Conservation (phyloP, 371 early-diverging fungal genomes). For the Coemansia sp. region DNA sequence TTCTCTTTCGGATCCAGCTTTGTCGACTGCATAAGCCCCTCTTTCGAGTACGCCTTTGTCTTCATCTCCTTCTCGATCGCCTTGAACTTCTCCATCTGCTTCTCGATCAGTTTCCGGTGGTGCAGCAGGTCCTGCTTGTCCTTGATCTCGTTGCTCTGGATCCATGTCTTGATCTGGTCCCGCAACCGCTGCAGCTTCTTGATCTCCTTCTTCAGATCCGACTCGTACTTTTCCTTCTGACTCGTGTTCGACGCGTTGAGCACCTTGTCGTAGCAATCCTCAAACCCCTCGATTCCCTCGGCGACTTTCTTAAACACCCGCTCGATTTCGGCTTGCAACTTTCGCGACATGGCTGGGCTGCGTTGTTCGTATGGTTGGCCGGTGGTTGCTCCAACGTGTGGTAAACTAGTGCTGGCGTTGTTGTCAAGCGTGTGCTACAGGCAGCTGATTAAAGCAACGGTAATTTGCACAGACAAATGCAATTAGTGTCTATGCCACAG, state of each 20-base stretch:
- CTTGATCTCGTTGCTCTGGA: constrained; percentile 90
- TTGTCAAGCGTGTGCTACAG: neutral
- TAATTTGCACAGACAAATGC: no score
- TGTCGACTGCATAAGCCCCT: constrained; percentile 77
- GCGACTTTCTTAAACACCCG: constrained; percentile 90
- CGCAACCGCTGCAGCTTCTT: constrained; percentile 94
- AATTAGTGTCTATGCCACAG: no score
- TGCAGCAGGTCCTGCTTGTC: constrained; percentile 88
- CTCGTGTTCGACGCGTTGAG: constrained; percentile 73
- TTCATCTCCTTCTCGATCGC: constrained; percentile 97
- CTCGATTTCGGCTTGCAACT: constrained; percentile 82
- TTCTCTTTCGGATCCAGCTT: constrained; percentile 92
- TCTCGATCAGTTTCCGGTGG: constrained; percentile 89
- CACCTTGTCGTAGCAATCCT: constrained; percentile 87
- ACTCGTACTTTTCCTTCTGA: constrained; percentile 95
- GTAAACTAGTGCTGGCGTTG: constrained; percentile 14
- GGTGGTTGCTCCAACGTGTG: constrained; percentile 15
- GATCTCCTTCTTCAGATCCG: constrained; percentile 96
- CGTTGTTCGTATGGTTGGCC: constrained; percentile 3
- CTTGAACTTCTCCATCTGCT: constrained; percentile 98
- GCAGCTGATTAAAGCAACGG: no score
- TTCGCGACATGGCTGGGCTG: constrained; percentile 36
- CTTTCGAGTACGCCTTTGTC: constrained; percentile 96
- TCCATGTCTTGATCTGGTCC: constrained; percentile 97
- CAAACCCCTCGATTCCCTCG: constrained; percentile 94